phyloP scores from a whole-genome alignment of 164 flowering plant species.

The Magnolia kwangsiensis region DNA sequence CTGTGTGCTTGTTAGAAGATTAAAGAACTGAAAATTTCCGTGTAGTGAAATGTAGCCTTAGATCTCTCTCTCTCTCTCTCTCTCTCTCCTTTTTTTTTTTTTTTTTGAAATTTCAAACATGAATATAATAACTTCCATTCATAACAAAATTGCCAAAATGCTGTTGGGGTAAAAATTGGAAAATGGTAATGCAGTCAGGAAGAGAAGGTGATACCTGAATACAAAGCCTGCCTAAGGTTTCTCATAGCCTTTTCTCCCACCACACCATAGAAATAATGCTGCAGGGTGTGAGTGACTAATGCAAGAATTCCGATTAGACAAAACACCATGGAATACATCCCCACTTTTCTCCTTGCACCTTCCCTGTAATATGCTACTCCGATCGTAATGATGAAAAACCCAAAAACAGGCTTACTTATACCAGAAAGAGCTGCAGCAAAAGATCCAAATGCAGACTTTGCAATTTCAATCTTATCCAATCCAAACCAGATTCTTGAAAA shows the following conservation, averaged over 20 bases:
- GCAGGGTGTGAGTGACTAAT: slow-evolving; percentile 53
- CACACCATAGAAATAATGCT: slow-evolving; percentile 61
- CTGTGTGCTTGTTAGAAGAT: no score
- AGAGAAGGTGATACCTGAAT: slow-evolving; percentile 38
- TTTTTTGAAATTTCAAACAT: no score
- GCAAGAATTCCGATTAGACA: slow-evolving; percentile 49
- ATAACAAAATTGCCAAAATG: no score
- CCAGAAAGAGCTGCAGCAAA: slow-evolving; percentile 67
- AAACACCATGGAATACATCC: slow-evolving; percentile 40
- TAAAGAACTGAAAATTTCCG: no score
- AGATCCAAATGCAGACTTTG: slow-evolving; percentile 46
- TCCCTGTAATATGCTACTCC: slow-evolving; percentile 52
- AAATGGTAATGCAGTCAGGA: neutral
- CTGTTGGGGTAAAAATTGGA: neutral
- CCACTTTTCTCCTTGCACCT: slow-evolving; percentile 39
- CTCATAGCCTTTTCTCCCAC: slow-evolving; percentile 69
- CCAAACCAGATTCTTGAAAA: slow-evolving; percentile 33
- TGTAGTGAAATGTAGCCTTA: no score
- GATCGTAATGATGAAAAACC: slow-evolving; percentile 67
- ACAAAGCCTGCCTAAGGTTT: slow-evolving; percentile 52
- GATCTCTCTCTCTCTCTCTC: no score
- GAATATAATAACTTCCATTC: no score
- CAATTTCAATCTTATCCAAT: slow-evolving; percentile 19
- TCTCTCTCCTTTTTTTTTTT: no score
- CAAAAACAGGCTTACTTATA: slow-evolving; percentile 70